Conservation (phyloP, 306 rosid species). For the Vicia faba region DNA sequence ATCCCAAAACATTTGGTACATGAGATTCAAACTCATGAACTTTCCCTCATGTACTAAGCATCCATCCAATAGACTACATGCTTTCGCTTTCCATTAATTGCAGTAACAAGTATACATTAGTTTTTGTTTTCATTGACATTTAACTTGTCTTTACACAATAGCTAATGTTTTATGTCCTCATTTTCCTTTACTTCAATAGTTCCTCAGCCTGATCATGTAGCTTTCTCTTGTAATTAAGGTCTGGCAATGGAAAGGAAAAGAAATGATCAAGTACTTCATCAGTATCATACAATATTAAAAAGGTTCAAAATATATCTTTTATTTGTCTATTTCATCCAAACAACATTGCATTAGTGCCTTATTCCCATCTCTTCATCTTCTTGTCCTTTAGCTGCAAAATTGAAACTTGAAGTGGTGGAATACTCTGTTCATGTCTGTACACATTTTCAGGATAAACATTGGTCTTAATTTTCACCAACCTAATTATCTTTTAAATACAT, state of each 20-base stretch:
- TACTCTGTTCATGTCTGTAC: slow-evolving; percentile 90
- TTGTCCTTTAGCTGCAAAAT: slow-evolving; percentile 16
- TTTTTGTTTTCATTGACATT: neutral
- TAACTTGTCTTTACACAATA: neutral
- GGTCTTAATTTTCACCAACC: slow-evolving; percentile 66
- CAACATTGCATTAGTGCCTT: slow-evolving; percentile 7
- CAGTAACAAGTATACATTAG: too few relatives aligned
- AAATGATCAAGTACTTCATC: slow-evolving; percentile 14
- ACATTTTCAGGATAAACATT: slow-evolving; percentile 78
- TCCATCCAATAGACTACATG: too few relatives aligned
- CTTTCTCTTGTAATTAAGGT: slow-evolving; percentile 55
- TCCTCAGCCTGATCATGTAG: slow-evolving; percentile 27
- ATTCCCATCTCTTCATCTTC: slow-evolving; percentile 35
- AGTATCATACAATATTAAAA: slow-evolving; percentile 31
- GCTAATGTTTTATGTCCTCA: neutral
- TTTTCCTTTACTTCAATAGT: slow-evolving; percentile 17
- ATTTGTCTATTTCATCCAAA: slow-evolving; percentile 31
- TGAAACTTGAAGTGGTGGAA: slow-evolving; percentile 65
- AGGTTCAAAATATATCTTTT: slow-evolving; percentile 28
- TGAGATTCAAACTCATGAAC: too few relatives aligned
- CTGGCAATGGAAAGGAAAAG: slow-evolving; percentile 65
- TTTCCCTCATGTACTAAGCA: too few relatives aligned
- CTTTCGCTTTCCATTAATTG: too few relatives aligned
- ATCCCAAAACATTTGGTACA: too few relatives aligned
- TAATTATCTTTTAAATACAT: slow-evolving; percentile 79